Conservation (phyloP, 176 grass and related monocot genomes). For the Phragmites australis region DNA sequence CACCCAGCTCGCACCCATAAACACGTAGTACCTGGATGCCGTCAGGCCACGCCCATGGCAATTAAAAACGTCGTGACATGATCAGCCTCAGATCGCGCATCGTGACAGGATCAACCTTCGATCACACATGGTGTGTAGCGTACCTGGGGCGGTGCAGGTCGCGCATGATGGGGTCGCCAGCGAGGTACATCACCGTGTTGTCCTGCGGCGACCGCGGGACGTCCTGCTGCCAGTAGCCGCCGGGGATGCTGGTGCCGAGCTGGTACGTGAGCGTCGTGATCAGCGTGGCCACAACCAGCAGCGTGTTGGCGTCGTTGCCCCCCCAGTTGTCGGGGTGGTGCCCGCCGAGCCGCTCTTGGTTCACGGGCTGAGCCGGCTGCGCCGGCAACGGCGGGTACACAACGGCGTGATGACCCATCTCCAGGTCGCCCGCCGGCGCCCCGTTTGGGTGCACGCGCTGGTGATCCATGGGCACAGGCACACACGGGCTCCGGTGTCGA, state of each 20-base stretch:
- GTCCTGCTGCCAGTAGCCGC: conserved; percentile 58
- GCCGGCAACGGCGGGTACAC: background rate
- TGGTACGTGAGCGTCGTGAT: conserved; percentile 65
- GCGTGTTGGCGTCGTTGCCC: conserved; percentile 50
- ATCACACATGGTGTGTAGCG: background rate
- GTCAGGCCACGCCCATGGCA: background rate
- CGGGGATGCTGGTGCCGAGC: conserved; percentile 50
- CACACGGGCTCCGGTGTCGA: background rate
- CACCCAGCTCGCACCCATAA: conserved; percentile 52
- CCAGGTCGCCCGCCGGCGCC: background rate
- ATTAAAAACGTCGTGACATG: background rate
- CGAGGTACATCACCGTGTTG: background rate
- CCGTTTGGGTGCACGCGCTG: conserved; percentile 8
- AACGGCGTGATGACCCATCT: conserved; percentile 1
- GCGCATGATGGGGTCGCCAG: conserved; percentile 67
- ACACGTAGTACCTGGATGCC: conserved; percentile 41
- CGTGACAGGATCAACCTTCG: background rate
- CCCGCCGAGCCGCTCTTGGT: conserved; percentile 17
- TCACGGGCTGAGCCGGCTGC: background rate
- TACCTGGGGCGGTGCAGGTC: conserved; percentile 42
- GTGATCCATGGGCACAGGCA: background rate
- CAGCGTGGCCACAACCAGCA: conserved; percentile 58
- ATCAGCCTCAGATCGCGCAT: background rate
- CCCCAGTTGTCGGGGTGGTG: conserved; percentile 28
- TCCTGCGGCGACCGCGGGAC: background rate